Percentiles rank a stretch among this genome's conserved stretches.
phyloP scores from a whole-genome alignment of 306 rosid genomes.

The Quercus ilex region DNA sequence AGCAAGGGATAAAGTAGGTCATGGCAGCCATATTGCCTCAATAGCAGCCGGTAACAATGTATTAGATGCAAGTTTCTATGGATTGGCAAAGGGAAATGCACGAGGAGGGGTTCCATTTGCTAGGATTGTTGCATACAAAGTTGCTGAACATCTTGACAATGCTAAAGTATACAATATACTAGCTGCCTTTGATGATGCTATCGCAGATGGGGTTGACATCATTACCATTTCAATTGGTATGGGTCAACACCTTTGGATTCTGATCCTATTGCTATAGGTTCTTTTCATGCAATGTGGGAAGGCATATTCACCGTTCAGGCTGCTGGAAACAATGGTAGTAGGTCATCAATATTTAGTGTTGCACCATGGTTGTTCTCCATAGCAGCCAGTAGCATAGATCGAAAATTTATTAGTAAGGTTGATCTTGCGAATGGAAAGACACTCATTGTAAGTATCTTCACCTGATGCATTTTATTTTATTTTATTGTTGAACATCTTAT shows the following conservation, averaged over 20 bases:
- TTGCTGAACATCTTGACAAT: neutral
- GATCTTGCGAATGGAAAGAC: conserved; percentile 13
- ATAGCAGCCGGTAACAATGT: conserved; percentile 20
- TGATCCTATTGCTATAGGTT: conserved; percentile 11
- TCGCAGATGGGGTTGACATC: conserved; percentile 31
- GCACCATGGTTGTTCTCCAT: conserved; percentile 28
- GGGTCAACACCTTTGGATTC: neutral
- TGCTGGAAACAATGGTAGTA: conserved; percentile 19
- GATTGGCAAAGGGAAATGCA: conserved; percentile 8
- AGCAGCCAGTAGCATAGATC: conserved; percentile 23
- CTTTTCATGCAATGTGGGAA: conserved; percentile 28
- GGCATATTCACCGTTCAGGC: conserved; percentile 12
- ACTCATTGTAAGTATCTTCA: neutral
- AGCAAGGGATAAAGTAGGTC: neutral
- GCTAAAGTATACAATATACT: neutral
- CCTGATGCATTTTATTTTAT: too few species aligned
- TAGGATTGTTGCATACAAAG: conserved; percentile 13
- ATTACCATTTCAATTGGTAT: conserved; percentile 15
- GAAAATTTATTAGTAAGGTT: neutral
- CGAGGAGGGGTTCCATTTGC: conserved; percentile 20
- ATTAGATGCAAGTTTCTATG: neutral
- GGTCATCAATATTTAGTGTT: neutral
- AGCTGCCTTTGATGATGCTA: conserved; percentile 31
- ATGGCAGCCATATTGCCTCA: conserved; percentile 9
- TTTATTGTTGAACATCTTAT: too few species aligned